Percentiles rank a stretch among this genome's conserved stretches.
phyloP scores from a whole-genome alignment of 2,329 filamentous ascomycete genomes.

The Ophiostoma himal-ulmi region DNA sequence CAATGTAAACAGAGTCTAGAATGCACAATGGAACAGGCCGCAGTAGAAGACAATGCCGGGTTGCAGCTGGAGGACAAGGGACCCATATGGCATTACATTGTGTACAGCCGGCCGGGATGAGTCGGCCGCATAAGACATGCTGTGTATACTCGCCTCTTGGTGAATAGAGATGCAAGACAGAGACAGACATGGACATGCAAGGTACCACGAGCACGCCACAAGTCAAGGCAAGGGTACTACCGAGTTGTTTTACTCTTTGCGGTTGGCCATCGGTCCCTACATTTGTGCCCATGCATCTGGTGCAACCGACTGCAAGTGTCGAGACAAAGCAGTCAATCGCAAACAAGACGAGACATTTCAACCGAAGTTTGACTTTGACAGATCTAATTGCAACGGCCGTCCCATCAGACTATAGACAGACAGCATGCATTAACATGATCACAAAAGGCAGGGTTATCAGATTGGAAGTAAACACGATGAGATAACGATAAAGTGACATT shows the following conservation, averaged over 20 bases:
- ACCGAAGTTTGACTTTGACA: conserved; percentile 3
- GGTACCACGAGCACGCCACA: conserved; percentile 5
- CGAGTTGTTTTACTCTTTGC: not conserved
- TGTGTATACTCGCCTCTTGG: not conserved
- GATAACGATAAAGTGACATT: not conserved
- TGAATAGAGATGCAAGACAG: not conserved
- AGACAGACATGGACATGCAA: not conserved
- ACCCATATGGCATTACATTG: not conserved
- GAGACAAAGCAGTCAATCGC: not conserved
- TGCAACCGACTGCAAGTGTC: not conserved
- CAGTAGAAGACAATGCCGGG: not conserved
- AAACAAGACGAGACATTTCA: not conserved
- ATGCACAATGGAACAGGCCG: not conserved
- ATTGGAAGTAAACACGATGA: not conserved
- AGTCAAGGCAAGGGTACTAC: not conserved
- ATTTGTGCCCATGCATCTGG: not conserved
- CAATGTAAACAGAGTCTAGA: not conserved
- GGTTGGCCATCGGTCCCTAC: not conserved
- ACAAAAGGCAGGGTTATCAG: too few species aligned
- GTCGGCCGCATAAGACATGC: not conserved
- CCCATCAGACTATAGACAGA: not conserved
- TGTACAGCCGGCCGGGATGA: not conserved
- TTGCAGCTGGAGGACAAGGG: not conserved
- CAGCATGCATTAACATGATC: too few species aligned
- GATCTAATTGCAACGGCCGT: not conserved